A percentile compares a stretch with the other conserved stretches of the same genome.
Conservation (phyloP, 176 grass and related monocot genomes). For the Guadua angustifolia region DNA sequence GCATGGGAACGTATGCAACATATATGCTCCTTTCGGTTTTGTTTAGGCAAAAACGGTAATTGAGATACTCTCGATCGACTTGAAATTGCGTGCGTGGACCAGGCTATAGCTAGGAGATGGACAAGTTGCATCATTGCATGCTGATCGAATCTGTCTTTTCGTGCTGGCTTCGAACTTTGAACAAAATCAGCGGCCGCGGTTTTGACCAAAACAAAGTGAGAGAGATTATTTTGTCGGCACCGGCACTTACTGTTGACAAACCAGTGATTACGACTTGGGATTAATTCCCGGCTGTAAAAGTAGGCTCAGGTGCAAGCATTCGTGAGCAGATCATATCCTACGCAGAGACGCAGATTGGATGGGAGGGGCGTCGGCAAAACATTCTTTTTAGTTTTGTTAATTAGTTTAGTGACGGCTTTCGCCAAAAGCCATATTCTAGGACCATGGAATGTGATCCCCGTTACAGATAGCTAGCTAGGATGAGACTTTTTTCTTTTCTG, state of each 20-base stretch:
- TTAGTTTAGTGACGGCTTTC: too few relatives aligned
- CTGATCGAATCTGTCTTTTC: background rate
- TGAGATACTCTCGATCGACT: background rate
- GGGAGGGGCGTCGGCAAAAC: background rate
- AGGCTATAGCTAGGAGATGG: background rate
- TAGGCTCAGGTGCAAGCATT: background rate
- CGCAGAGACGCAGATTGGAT: background rate
- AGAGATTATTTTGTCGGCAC: constrained; percentile 32
- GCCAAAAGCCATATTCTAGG: background rate
- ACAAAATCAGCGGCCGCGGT: background rate
- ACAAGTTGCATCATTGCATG: background rate
- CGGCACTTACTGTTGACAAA: background rate
- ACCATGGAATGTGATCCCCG: background rate
- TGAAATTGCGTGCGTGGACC: background rate
- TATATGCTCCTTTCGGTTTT: background rate
- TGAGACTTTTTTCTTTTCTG: background rate
- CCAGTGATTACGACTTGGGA: background rate
- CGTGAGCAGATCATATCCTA: background rate
- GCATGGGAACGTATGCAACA: background rate
- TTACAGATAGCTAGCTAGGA: background rate
- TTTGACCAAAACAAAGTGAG: background rate
- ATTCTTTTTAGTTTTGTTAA: background rate
- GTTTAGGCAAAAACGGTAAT: background rate
- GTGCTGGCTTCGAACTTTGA: background rate
- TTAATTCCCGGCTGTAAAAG: background rate